Percentiles rank a stretch among this genome's conserved stretches.
Conservation (phyloP, 768 basidiomycete genomes). For the Boletus patriciae region DNA sequence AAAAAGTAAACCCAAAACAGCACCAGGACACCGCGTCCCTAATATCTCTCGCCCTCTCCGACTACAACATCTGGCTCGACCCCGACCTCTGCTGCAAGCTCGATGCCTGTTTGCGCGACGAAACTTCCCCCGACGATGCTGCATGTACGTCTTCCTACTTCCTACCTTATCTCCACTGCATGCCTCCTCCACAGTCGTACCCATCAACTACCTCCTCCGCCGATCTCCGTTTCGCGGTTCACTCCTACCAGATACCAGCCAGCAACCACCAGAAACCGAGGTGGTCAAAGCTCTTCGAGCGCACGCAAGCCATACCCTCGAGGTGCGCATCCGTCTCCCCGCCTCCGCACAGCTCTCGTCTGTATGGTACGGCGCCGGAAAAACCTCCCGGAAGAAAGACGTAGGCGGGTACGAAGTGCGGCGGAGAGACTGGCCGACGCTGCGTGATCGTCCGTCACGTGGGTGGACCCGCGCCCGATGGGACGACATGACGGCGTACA, state of each 20-base stretch:
- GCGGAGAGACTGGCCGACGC: slow-evolving; percentile 44
- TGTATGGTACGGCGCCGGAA: slow-evolving; percentile 37
- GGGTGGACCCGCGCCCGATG: slow-evolving; percentile 48
- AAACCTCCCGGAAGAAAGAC: slow-evolving; percentile 32
- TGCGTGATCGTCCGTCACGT: slow-evolving; percentile 21
- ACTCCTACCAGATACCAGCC: neutral
- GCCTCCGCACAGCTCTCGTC: slow-evolving; percentile 37
- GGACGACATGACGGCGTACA: slow-evolving; percentile 64
- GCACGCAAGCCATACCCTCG: slow-evolving; percentile 45
- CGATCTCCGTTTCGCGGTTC: slow-evolving; percentile 31
- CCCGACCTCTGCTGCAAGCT: slow-evolving; percentile 51
- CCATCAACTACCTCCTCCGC: slow-evolving; percentile 55
- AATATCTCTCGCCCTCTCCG: slow-evolving; percentile 62
- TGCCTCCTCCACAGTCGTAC: slow-evolving; percentile 45
- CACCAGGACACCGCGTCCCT: slow-evolving; percentile 50
- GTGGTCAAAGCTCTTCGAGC: slow-evolving; percentile 62
- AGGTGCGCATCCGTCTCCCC: slow-evolving; percentile 59
- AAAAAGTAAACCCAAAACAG: slow-evolving; percentile 21
- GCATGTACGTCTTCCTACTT: slow-evolving; percentile 46
- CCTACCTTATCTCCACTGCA: neutral
- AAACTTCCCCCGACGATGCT: slow-evolving; percentile 22
- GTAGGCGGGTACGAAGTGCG: slow-evolving; percentile 67
- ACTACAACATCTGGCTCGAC: slow-evolving; percentile 67
- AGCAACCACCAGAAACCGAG: slow-evolving; percentile 39
- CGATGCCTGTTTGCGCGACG: slow-evolving; percentile 32